phyloP scores from a whole-genome alignment of 2,329 filamentous ascomycete genomes.

The Domatiomyces catenatus region DNA sequence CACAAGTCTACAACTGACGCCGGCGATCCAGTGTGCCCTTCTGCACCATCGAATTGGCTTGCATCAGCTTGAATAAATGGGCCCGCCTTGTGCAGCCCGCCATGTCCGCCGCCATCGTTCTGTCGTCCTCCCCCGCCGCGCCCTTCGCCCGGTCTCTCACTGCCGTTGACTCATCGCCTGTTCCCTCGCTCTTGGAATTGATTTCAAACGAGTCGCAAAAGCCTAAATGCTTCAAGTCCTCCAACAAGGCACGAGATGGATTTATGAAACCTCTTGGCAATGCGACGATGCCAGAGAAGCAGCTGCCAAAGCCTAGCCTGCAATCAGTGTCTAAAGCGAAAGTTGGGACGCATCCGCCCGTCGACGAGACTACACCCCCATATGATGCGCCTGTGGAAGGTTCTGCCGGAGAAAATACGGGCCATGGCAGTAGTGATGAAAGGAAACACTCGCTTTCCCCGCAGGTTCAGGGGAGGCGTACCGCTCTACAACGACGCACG shows the following conservation, averaged over 20 bases:
- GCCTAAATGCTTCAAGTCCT: conserved; percentile 6
- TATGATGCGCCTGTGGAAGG: background rate
- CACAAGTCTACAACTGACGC: background rate
- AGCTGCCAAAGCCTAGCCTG: conserved; percentile 6
- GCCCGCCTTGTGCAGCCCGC: conserved; percentile 10
- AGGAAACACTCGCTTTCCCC: background rate
- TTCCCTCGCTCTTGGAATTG: conserved; percentile 13
- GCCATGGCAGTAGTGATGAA: background rate
- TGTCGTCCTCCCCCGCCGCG: conserved; percentile 28
- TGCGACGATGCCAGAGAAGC: conserved; percentile 2
- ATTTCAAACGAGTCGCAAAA: background rate
- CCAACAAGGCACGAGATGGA: conserved; percentile 9
- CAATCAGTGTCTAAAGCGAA: conserved; percentile 1
- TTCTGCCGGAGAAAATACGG: background rate
- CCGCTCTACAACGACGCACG: background rate
- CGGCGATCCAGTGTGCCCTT: background rate
- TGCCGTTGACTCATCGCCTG: conserved; percentile 19
- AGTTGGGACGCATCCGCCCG: background rate
- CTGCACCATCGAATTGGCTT: conserved; percentile 6
- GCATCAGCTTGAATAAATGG: conserved; percentile 9
- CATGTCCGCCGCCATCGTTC: conserved; percentile 23
- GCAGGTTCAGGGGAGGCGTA: background rate
- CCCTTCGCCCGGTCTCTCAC: conserved; percentile 21
- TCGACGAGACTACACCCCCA: background rate
- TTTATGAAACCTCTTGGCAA: conserved; percentile 7